These are phyloP conservation scores for Lichtheimia corymbifera DNA, from an alignment of 371 early-diverging fungal genomes.

Conservation along the genomic window DNA sequence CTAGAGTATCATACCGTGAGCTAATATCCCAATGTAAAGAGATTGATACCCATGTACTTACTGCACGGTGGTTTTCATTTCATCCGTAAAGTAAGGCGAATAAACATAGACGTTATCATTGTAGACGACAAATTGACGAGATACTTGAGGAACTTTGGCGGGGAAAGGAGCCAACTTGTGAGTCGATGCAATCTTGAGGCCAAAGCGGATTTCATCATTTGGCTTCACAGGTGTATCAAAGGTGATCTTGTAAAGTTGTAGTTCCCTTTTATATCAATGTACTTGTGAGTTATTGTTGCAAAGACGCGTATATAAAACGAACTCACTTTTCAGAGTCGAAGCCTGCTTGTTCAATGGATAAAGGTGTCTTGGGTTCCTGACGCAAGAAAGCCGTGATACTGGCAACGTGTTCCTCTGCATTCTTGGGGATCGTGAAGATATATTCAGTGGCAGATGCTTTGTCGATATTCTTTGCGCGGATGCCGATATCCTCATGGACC, in stretches of 20 bases:
- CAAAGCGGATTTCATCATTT: slow-evolving; percentile 68
- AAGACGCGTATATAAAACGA: neutral
- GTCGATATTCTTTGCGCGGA: slow-evolving; percentile 57
- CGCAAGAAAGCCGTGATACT: slow-evolving; percentile 51
- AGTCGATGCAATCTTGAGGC: slow-evolving; percentile 63
- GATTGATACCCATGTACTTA: slow-evolving; percentile 25
- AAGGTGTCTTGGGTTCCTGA: slow-evolving; percentile 47
- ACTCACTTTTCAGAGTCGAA: slow-evolving; percentile 46
- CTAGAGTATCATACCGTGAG: slow-evolving; percentile 13
- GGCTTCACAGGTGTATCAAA: slow-evolving; percentile 62
- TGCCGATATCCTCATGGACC: slow-evolving; percentile 62
- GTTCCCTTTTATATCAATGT: slow-evolving; percentile 32
- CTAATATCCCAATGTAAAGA: too few relatives aligned
- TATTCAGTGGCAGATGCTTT: slow-evolving; percentile 47
- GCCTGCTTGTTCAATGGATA: slow-evolving; percentile 32
- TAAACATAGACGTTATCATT: slow-evolving; percentile 61
- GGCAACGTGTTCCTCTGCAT: slow-evolving; percentile 37
- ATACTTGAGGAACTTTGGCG: slow-evolving; percentile 66
- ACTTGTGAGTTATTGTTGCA: neutral
- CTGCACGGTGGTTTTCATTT: slow-evolving; percentile 83
- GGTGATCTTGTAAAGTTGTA: slow-evolving; percentile 63
- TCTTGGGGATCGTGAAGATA: slow-evolving; percentile 52
- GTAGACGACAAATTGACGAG: slow-evolving; percentile 68
- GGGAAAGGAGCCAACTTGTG: slow-evolving; percentile 70
- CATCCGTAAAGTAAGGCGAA: slow-evolving; percentile 70